These are phyloP conservation scores for Curvularia sp. DNA, from an alignment of 2,329 filamentous ascomycete genomes.

Conservation along the genomic window DNA sequence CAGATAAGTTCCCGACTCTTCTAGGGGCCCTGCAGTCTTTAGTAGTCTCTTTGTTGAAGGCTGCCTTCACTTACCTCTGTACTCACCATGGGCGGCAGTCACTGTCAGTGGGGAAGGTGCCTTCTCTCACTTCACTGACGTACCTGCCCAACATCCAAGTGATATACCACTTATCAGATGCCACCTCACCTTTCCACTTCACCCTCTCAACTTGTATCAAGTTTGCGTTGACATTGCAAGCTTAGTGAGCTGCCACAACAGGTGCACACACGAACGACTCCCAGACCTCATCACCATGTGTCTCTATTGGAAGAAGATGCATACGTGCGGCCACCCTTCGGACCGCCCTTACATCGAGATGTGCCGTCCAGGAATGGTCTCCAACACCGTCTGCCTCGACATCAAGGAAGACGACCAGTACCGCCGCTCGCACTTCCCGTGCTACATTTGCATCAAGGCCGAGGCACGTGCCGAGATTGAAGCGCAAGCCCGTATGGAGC, in stretches of 20 bases:
- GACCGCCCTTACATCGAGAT: conserved; percentile 34
- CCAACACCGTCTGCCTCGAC: conserved; percentile 29
- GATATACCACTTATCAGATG: background rate
- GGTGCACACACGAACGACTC: background rate
- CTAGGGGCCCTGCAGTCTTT: background rate
- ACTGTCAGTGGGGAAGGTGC: background rate
- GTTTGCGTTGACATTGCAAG: background rate
- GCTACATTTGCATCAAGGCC: conserved; percentile 31
- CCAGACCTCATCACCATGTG: conserved; percentile 26
- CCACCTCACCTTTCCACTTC: background rate
- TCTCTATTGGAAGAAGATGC: conserved; percentile 35
- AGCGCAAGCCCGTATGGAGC: conserved; percentile 10
- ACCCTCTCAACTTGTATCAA: background rate
- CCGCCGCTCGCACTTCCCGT: conserved; percentile 32
- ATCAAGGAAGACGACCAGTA: conserved; percentile 19
- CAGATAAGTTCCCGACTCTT: background rate
- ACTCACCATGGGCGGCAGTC: background rate
- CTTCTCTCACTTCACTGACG: conserved; percentile 2
- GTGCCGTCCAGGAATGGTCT: conserved; percentile 31
- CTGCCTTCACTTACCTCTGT: background rate
- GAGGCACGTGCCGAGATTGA: conserved; percentile 22
- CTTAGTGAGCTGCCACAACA: background rate
- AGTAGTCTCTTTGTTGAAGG: background rate
- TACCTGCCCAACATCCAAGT: conserved; percentile 1
- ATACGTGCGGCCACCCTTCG: conserved; percentile 30